Evolutionary conservation across 371 early-diverging fungal genomes (phyloP), one percentile per base, ranked within the genome.

Genomic region (Mucor racemosus): DNA sequence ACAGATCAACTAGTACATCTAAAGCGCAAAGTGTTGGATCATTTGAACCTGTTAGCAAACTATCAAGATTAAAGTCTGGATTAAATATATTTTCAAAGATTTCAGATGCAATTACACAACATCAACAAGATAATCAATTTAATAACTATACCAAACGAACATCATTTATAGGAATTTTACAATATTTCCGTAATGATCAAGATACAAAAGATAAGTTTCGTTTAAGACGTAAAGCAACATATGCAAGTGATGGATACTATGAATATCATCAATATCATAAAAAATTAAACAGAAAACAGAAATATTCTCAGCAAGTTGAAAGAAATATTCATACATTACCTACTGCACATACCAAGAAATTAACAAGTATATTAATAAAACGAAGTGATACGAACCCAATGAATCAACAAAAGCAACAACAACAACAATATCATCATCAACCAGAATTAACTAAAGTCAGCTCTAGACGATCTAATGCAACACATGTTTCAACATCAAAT

Each of bases 401-500:
- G 40, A 33, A 35, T 17, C 56, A 56, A 26, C 13, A 13, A 15
- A 1, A 13, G 9, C 50, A 48, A 21, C 50, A 17, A 21, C 34
- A 33, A 9, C 36, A 35, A n/a, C 56, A 56, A 3, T 10, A 56
- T 7, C 15, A 15, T 1, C 10, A 15, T 15, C 55, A 55, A 35
- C 55, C 55, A 9, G 35, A 34, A 15, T 17, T 56, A 34, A 56
- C 56, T 14, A 56, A 56, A 26, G 36, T 56, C 36, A 36, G 36
- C 19, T 56, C 56, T 4, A 56, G 56, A 35, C 8, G 56, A 56
- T 77, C 74, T 0, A 75, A 76, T 55, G 66, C 75, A 15, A 72
- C 76, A 0, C 69, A 65, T 60, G 64, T 74, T 5, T 74, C 76
- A 10, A 46, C 75, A 56, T 79, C 80, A 44, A 79, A 78, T 38